These are phyloP conservation scores for Neoascochyta sp. DNA, from an alignment of 2,329 filamentous ascomycete genomes.

Conservation along the genomic window DNA sequence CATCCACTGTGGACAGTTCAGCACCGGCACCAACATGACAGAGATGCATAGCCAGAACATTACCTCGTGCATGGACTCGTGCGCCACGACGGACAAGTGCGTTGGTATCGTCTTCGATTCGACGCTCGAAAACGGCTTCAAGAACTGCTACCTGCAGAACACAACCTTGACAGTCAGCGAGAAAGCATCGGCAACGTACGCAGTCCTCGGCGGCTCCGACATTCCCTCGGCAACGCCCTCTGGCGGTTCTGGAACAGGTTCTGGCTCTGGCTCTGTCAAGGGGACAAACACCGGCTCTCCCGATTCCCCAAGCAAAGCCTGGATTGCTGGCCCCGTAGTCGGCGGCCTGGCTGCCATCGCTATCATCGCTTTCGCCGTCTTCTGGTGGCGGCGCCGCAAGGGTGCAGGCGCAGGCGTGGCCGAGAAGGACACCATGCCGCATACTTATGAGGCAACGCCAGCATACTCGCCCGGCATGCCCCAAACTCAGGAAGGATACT, in stretches of 20 bases:
- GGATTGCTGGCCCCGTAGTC: conserved; percentile 29
- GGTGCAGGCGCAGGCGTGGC: not conserved
- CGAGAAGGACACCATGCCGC: conserved; percentile 8
- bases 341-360: conserved; percentile 17
- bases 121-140: conserved; percentile 18
- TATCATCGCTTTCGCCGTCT: conserved; percentile 12
- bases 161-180: conserved; percentile 20
- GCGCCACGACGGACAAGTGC: conserved; percentile 22
- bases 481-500: conserved; percentile 2
- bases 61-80: conserved; percentile 30
- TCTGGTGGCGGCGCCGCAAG: conserved; percentile 17
- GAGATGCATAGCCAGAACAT: conserved; percentile 25
- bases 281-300: too few relatives aligned
- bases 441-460: conserved; percentile 6
- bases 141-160: conserved; percentile 36
- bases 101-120: conserved; percentile 28
- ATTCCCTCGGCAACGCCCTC: conserved; percentile 5
- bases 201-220: conserved; percentile 10
- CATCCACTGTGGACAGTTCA: conserved; percentile 28
- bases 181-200: conserved; percentile 18
- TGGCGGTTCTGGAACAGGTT: not conserved
- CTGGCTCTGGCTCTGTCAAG: not conserved
- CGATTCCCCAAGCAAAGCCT: conserved; percentile 16
- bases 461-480: conserved; percentile 2
- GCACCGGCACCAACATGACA: conserved; percentile 29